Conservation (phyloP, 805 yeast genomes). For the Candida corydali region DNA sequence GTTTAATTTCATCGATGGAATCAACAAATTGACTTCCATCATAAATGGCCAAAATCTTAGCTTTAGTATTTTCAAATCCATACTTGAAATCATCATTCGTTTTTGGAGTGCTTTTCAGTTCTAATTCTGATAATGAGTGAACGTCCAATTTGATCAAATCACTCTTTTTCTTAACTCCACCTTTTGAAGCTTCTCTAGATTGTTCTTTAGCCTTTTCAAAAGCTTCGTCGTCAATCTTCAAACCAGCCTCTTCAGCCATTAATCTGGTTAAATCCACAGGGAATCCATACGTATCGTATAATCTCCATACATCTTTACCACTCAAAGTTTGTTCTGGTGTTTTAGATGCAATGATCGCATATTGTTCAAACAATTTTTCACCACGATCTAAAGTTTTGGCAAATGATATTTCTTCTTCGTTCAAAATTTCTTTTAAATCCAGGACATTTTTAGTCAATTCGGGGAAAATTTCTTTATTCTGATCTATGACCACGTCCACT, state of each 20-base stretch:
- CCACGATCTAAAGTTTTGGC: constrained; percentile 97
- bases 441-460: constrained; percentile 71
- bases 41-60: constrained; percentile 68
- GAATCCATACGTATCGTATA: constrained; percentile 98
- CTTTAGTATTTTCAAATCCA: constrained; percentile 61
- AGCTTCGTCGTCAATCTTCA: constrained; percentile 86
- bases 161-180: constrained; percentile 60
- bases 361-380: constrained; percentile 91
- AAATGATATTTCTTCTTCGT: constrained; percentile 94
- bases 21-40: constrained; percentile 61
- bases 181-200: constrained; percentile 93
- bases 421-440: constrained; percentile 81
- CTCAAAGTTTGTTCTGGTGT: constrained; percentile 71
- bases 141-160: constrained; percentile 80
- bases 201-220: constrained; percentile 88
- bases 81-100: constrained; percentile 84
- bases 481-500: constrained; percentile 89
- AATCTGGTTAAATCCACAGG: constrained; percentile 96
- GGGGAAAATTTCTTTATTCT: constrained; percentile 86
- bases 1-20: constrained; percentile 35
- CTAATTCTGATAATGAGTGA: constrained; percentile 76
- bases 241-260: constrained; percentile 98
- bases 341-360: constrained; percentile 77
- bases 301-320: constrained; percentile 97
- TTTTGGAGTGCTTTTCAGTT: constrained; percentile 57